phyloP scores from a whole-genome alignment of 495 filamentous ascomycete species.

The Terfezia claveryi region DNA sequence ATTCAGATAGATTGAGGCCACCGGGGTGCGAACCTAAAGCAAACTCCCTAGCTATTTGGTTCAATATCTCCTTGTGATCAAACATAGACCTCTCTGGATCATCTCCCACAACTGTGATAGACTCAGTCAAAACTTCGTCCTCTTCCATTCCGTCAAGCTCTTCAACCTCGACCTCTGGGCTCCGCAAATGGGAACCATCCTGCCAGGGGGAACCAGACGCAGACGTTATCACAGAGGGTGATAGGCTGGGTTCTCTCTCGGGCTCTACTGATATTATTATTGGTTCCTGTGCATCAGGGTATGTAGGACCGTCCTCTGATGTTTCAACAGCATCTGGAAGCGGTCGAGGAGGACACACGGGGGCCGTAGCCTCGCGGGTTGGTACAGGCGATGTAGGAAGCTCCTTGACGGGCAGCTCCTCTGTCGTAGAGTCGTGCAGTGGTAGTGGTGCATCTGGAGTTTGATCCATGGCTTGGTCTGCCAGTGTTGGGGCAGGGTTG shows the following conservation, averaged over 20 bases:
- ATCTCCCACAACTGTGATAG: not conserved
- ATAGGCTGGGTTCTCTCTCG: not conserved
- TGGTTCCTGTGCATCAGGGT: no score
- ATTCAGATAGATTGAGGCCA: no score
- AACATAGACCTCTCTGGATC: not conserved
- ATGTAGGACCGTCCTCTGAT: no score
- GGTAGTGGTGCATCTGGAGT: not conserved
- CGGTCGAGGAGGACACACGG: not conserved
- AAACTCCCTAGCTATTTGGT: no score
- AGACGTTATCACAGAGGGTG: not conserved
- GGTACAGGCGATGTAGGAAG: not conserved
- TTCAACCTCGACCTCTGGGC: slow-evolving; percentile 16
- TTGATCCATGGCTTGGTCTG: not conserved
- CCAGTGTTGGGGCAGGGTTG: not conserved
- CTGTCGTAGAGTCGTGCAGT: not conserved
- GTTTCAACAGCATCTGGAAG: not conserved
- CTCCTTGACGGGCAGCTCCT: not conserved
- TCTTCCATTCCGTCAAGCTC: slow-evolving; percentile 19
- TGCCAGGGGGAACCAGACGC: not conserved
- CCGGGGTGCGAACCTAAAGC: no score
- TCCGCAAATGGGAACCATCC: slow-evolving; percentile 3
- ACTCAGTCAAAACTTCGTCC: slow-evolving; percentile 3
- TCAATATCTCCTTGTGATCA: no score
- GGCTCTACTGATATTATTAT: no score
- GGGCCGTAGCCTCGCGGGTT: not conserved